Percentiles rank a stretch among this genome's conserved stretches.
Conservation (phyloP, 495 filamentous ascomycete species). For the Astrothelium subdiscretum region DNA sequence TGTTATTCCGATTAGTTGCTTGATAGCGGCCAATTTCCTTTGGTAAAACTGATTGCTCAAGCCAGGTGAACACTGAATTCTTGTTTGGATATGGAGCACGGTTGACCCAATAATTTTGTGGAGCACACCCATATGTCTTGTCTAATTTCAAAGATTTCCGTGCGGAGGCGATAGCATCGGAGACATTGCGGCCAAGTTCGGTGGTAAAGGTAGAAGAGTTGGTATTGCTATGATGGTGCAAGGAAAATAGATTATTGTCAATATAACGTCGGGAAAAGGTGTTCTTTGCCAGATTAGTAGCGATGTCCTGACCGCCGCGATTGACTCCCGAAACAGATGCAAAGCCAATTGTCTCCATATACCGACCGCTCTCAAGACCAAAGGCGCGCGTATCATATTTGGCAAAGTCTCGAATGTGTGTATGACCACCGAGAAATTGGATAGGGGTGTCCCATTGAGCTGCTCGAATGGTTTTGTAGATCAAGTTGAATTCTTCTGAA, state of each 20-base stretch:
- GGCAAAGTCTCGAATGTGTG: constrained; percentile 76
- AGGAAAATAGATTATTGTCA: constrained; percentile 84
- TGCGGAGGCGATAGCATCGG: constrained; percentile 54
- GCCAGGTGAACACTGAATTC: constrained; percentile 68
- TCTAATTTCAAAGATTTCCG: constrained; percentile 64
- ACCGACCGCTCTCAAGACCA: constrained; percentile 81
- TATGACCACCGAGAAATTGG: constrained; percentile 87
- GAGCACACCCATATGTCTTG: constrained; percentile 67
- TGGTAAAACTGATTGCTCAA: constrained; percentile 63
- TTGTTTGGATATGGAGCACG: constrained; percentile 57
- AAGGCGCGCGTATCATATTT: constrained; percentile 71
- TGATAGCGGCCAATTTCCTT: constrained; percentile 31
- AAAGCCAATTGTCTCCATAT: constrained; percentile 97
- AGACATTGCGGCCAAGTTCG: constrained; percentile 60
- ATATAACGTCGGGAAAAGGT: constrained; percentile 74
- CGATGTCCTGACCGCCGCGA: constrained; percentile 27
- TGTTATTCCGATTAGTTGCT: constrained; percentile 26
- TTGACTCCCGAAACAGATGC: constrained; percentile 70
- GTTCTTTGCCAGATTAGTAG: constrained; percentile 28
- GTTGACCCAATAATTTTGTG: constrained; percentile 67
- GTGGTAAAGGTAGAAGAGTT: constrained; percentile 65
- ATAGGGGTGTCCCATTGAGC: constrained; percentile 72
- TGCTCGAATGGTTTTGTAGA: constrained; percentile 70
- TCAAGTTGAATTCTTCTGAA: constrained; percentile 61
- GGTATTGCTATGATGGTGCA: constrained; percentile 68